phyloP scores from a whole-genome alignment of 345 rosid species.

The Camelina neglecta region DNA sequence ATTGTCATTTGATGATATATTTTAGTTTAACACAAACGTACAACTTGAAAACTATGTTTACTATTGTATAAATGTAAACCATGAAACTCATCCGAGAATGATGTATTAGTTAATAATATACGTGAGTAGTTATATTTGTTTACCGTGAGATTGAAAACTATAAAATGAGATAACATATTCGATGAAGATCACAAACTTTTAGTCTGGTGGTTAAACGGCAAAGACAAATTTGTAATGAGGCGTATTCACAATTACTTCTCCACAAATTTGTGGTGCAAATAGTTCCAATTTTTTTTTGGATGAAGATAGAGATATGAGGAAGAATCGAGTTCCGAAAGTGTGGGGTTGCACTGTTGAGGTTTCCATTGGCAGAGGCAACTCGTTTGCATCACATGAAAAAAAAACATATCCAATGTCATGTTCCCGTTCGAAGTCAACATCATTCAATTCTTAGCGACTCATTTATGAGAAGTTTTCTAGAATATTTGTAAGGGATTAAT shows the following conservation, averaged over 20 bases:
- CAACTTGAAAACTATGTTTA: neutral
- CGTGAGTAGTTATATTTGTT: neutral
- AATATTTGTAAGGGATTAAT: conserved; percentile 1
- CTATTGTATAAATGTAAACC: neutral
- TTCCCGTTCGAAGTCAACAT: conserved; percentile 34
- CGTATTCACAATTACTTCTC: neutral
- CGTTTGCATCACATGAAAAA: conserved; percentile 32
- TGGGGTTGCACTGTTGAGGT: conserved; percentile 40
- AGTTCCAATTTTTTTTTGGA: neutral
- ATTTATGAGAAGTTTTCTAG: conserved; percentile 12
- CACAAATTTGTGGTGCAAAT: conserved; percentile 8
- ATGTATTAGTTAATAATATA: neutral
- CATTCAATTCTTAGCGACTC: conserved; percentile 15
- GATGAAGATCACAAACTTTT: neutral
- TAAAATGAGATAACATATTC: neutral
- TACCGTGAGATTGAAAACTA: neutral
- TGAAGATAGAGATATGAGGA: conserved; percentile 33
- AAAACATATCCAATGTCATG: conserved; percentile 36
- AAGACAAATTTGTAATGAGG: conserved; percentile 24
- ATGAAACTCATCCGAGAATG: neutral
- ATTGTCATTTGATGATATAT: neutral
- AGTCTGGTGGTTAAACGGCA: conserved; percentile 12
- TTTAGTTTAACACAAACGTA: neutral
- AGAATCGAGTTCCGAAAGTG: conserved; percentile 44
- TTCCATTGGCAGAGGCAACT: conserved; percentile 43